Percentiles rank a stretch among this genome's conserved stretches.
Conservation (phyloP, 2,329 filamentous ascomycete species). For the Trichoderma sp. region DNA sequence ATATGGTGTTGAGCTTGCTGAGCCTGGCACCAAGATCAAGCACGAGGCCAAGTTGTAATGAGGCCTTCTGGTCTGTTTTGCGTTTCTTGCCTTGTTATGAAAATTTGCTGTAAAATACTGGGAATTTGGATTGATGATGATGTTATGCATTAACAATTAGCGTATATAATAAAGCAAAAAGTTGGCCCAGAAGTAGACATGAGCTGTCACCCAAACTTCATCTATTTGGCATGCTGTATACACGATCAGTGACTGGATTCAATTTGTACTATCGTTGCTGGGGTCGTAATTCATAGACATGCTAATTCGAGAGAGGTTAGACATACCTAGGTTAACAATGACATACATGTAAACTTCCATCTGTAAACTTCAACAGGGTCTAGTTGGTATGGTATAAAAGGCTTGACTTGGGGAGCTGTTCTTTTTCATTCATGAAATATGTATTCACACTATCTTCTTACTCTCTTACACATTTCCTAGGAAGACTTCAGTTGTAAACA, state of each 20-base stretch:
- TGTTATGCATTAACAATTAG: constrained; percentile 5
- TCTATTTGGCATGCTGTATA: not conserved
- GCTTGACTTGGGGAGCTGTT: too few species aligned
- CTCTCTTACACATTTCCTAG: not conserved
- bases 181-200: not conserved
- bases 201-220: not conserved
- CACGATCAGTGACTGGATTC: not conserved
- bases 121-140: constrained; percentile 1
- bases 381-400: too few species aligned
- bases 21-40: constrained; percentile 58
- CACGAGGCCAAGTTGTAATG: constrained; percentile 52
- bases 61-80: not conserved
- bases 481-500: not conserved
- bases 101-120: constrained; percentile 4
- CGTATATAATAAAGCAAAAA: constrained; percentile 1
- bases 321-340: too few species aligned
- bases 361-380: too few species aligned
- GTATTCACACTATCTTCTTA: not conserved
- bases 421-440: too few species aligned
- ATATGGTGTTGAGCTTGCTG: constrained; percentile 52
- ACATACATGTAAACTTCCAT: too few species aligned
- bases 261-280: not conserved
- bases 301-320: too few species aligned
- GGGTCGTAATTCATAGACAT: too few species aligned
- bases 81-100: constrained; percentile 1